Evolutionary conservation across 257 asterid species (phyloP).

Genomic region (Osmanthus fragrans): DNA sequence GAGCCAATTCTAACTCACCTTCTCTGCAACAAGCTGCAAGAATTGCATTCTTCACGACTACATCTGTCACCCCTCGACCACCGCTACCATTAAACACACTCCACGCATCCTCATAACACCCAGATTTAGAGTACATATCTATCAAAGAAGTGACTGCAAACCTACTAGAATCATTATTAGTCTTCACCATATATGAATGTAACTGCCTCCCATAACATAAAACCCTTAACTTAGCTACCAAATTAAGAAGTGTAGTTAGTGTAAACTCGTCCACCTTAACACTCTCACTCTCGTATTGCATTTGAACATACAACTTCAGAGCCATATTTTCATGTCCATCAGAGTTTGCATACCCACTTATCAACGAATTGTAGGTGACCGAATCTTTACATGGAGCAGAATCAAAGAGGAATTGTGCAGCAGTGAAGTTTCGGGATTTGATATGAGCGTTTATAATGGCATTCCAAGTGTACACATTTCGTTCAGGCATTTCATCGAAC

Average conservation of each 20-base stretch:
- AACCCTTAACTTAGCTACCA: constrained; percentile 51
- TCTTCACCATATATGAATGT: constrained; percentile 80
- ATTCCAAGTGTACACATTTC: constrained; percentile 82
- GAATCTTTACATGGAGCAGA: constrained; percentile 62
- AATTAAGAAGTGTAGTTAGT: constrained; percentile 72
- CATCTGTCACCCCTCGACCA: constrained; percentile 39
- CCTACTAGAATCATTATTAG: constrained; percentile 56
- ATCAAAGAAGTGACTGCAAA: constrained; percentile 77
- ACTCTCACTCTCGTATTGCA: constrained; percentile 43
- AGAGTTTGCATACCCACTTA: constrained; percentile 62
- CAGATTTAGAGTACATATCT: constrained; percentile 90
- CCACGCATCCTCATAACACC: constrained; percentile 53
- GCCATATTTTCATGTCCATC: constrained; percentile 54
- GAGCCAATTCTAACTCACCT: constrained; percentile 69
- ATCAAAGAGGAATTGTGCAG: constrained; percentile 54
- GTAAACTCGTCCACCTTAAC: constrained; percentile 68
- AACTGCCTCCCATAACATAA: constrained; percentile 61
- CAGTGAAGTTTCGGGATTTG: constrained; percentile 45
- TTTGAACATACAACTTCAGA: constrained; percentile 47
- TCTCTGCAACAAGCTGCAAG: constrained; percentile 85
- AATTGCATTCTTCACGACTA: constrained; percentile 71
- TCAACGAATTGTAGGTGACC: constrained; percentile 68
- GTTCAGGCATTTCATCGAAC: constrained; percentile 82
- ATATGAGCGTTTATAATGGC: constrained; percentile 58
- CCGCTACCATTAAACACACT: constrained; percentile 41